A percentile compares a stretch with the other conserved stretches of the same genome.
Conservation (phyloP, 2,329 filamentous ascomycete species). For the Alternaria sp. region DNA sequence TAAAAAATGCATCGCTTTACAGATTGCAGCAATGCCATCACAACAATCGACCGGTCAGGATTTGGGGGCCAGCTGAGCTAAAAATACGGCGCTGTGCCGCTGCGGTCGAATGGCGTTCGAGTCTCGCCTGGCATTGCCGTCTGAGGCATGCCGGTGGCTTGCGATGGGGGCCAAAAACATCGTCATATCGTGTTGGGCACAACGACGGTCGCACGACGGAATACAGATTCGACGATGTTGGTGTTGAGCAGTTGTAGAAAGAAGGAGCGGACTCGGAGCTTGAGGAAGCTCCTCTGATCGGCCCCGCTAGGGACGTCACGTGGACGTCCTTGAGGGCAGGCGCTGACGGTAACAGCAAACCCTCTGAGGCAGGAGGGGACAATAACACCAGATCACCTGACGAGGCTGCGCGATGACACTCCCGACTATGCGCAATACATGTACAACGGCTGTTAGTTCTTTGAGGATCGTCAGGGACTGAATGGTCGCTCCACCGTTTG, state of each 20-base stretch:
- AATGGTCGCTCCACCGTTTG: neutral
- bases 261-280: neutral
- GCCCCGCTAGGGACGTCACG: neutral
- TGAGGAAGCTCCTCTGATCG: neutral
- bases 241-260: neutral
- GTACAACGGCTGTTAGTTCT: neutral
- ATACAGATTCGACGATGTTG: neutral
- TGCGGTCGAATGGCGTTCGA: slow-evolving; percentile 11
- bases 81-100: slow-evolving; percentile 22
- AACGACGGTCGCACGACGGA: neutral
- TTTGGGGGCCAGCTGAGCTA: slow-evolving; percentile 18
- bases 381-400: neutral
- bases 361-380: no score
- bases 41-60: neutral
- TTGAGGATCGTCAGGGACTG: neutral
- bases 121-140: slow-evolving; percentile 14
- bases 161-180: slow-evolving; percentile 18
- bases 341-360: neutral
- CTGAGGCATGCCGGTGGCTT: slow-evolving; percentile 5
- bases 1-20: neutral
- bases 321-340: neutral
- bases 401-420: neutral
- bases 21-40: neutral
- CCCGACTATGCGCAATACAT: neutral
- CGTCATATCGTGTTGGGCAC: neutral